These are phyloP conservation scores for Ceratocystiopsis minuta DNA, from an alignment of 2,329 filamentous ascomycete species.

Conservation along the genomic window DNA sequence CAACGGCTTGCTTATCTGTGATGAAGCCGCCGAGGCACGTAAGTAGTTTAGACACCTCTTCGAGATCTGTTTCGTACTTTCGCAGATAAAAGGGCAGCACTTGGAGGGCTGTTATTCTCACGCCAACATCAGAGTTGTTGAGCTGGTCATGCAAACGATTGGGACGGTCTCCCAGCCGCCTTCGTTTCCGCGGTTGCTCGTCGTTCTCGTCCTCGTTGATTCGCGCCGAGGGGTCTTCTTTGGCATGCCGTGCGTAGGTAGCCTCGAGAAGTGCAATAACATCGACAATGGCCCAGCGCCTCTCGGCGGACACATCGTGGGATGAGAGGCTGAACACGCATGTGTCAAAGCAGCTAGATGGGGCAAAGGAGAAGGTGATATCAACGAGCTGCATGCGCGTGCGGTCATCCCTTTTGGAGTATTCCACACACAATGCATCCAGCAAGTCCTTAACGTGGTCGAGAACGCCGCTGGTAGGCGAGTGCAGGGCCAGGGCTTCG, in stretches of 20 bases:
- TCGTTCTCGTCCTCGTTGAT: conserved; percentile 8
- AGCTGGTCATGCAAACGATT: conserved; percentile 32
- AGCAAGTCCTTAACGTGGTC: conserved; percentile 44
- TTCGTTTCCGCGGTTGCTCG: conserved; percentile 34
- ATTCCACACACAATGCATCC: conserved; percentile 60
- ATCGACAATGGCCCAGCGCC: conserved; percentile 42
- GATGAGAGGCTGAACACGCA: conserved; percentile 34
- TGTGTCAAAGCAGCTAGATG: conserved; percentile 27
- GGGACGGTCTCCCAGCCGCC: conserved; percentile 23
- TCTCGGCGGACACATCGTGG: conserved; percentile 35
- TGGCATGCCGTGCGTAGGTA: conserved; percentile 19
- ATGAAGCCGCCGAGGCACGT: conserved; percentile 39
- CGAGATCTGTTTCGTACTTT: conserved; percentile 23
- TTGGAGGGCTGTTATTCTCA: conserved; percentile 35
- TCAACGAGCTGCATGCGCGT: conserved; percentile 66
- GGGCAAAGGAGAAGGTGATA: conserved; percentile 37
- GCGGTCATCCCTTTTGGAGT: conserved; percentile 50
- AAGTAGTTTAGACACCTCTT: conserved; percentile 38
- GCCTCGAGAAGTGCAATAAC: conserved; percentile 39
- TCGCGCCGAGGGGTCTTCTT: no score
- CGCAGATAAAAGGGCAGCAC: conserved; percentile 38
- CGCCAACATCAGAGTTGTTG: conserved; percentile 23
- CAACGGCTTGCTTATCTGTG: conserved; percentile 47
- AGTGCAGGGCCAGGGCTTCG: conserved; percentile 33
- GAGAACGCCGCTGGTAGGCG: conserved; percentile 20